phyloP scores from a whole-genome alignment of 495 filamentous ascomycete species.

The Aspergillus nidulans region DNA sequence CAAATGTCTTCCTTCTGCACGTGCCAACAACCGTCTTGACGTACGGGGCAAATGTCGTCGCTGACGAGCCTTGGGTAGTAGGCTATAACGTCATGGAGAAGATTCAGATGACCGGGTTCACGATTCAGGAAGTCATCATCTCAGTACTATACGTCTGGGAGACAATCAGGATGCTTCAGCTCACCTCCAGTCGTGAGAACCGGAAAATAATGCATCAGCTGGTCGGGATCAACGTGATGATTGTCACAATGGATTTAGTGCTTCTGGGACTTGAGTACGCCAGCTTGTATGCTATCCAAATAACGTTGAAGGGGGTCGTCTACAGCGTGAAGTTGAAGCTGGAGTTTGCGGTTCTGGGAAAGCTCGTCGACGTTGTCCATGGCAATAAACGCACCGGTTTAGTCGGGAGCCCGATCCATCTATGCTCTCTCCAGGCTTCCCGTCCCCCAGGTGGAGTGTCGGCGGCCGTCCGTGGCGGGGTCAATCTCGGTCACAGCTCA shows the following conservation, averaged over 20 bases:
- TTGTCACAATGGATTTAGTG: constrained; percentile 48
- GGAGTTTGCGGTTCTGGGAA: constrained; percentile 58
- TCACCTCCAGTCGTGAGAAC: constrained; percentile 38
- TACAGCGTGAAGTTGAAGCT: constrained; percentile 65
- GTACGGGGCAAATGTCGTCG: constrained; percentile 41
- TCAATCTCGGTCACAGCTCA: constrained; percentile 5
- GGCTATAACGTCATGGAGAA: constrained; percentile 54
- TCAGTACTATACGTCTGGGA: constrained; percentile 56
- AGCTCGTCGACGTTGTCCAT: constrained; percentile 41
- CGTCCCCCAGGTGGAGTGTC: neutral
- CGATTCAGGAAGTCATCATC: constrained; percentile 53
- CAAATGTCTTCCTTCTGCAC: constrained; percentile 43
- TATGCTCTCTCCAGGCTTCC: constrained; percentile 17
- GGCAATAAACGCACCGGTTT: constrained; percentile 26
- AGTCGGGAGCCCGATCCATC: constrained; percentile 24
- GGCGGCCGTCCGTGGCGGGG: constrained; percentile 1
- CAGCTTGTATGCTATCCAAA: constrained; percentile 50
- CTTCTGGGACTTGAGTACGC: constrained; percentile 49
- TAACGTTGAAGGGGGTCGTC: constrained; percentile 51
- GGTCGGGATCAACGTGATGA: constrained; percentile 50
- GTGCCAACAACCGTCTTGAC: constrained; percentile 48
- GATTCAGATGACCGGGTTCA: constrained; percentile 53
- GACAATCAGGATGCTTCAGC: constrained; percentile 46
- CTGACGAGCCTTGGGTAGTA: constrained; percentile 28
- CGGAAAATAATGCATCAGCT: constrained; percentile 50